Conservation (phyloP, 2,329 filamentous ascomycete genomes). For the Arthroderma sp. region DNA sequence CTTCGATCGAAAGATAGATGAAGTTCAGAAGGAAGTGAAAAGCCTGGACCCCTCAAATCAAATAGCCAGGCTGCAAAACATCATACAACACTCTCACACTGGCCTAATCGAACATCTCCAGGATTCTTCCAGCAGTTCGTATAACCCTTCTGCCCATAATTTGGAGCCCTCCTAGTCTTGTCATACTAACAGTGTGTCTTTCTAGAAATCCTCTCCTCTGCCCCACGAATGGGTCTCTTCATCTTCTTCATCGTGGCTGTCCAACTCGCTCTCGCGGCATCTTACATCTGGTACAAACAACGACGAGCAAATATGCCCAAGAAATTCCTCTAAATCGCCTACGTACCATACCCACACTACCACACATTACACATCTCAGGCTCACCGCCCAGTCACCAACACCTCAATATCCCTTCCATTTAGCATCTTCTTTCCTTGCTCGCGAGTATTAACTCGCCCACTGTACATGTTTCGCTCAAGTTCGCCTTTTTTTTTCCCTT, state of each 20-base stretch:
- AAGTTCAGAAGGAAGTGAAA: conserved; percentile 42
- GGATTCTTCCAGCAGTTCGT: conserved; percentile 38
- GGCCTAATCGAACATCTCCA: conserved; percentile 41
- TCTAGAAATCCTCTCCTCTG: conserved; percentile 39
- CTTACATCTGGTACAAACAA: conserved; percentile 68
- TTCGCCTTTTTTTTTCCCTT: too few species aligned
- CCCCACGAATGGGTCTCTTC: conserved; percentile 47
- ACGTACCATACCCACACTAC: too few species aligned
- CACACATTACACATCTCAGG: too few species aligned
- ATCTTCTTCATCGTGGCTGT: conserved; percentile 61
- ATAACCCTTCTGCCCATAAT: conserved; percentile 10
- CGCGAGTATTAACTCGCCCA: too few species aligned
- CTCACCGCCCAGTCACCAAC: too few species aligned
- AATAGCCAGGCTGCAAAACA: conserved; percentile 41
- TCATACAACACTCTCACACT: conserved; percentile 41
- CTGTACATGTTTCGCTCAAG: too few species aligned
- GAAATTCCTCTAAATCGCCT: conserved; percentile 59
- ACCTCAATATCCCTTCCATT: too few species aligned
- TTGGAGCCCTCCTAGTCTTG: conserved; percentile 31
- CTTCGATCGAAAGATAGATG: conserved; percentile 39
- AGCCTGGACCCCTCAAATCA: conserved; percentile 44
- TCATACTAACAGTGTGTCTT: neutral
- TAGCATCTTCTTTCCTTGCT: too few species aligned
- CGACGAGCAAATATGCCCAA: conserved; percentile 66
- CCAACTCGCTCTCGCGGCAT: conserved; percentile 56